Conservation (phyloP, 2,329 filamentous ascomycete genomes). For the Blastomyces silverae region DNA sequence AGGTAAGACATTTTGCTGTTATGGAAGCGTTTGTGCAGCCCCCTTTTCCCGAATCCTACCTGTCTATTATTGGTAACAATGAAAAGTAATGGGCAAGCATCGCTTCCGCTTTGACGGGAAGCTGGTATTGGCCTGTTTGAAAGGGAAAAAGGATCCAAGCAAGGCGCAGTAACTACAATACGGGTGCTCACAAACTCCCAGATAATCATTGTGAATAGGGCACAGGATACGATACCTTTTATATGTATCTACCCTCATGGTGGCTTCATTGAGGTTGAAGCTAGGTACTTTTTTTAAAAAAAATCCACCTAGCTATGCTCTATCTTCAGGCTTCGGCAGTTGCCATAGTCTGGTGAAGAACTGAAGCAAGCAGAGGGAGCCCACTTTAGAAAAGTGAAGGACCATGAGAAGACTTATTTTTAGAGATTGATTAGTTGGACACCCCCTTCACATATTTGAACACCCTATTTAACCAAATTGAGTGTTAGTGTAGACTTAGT, state of each 20-base stretch:
- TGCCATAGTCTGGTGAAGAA: conserved; percentile 7
- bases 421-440: no score
- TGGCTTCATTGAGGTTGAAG: background rate
- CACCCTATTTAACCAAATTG: no score
- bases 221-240: background rate
- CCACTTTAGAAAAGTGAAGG: conserved; percentile 3
- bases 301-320: background rate
- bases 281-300: background rate
- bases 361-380: background rate
- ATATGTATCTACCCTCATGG: background rate
- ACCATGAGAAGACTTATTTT: background rate
- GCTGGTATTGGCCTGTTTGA: background rate
- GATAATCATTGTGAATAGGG: background rate
- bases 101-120: background rate
- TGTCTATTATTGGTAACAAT: background rate
- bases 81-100: background rate
- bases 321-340: conserved; percentile 1
- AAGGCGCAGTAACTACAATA: no score
- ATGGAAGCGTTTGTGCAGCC: background rate
- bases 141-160: background rate
- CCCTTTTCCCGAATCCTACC: background rate
- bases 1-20: background rate
- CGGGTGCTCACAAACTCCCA: background rate
- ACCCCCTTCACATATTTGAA: no score
- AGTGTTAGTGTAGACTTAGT: no score